Evolutionary conservation across 768 basidiomycete species (phyloP).

Genomic region (Mycena galopus): DNA sequence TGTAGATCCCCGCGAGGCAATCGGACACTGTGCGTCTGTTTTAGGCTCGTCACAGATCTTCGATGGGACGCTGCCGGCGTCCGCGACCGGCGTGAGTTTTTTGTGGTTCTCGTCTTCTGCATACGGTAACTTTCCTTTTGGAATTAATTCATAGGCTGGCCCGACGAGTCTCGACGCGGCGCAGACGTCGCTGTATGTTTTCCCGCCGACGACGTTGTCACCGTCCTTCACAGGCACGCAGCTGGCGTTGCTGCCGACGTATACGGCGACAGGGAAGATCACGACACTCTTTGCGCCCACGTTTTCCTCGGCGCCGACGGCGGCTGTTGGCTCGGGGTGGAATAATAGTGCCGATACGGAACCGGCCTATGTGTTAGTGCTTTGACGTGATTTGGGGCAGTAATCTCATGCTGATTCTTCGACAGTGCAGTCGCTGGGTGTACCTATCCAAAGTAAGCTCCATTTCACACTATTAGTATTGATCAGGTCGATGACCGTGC

Average conservation of each 20-base stretch:
- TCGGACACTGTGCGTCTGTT: slow-evolving; percentile 57
- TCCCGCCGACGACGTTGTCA: slow-evolving; percentile 74
- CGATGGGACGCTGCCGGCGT: slow-evolving; percentile 66
- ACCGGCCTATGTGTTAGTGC: slow-evolving; percentile 64
- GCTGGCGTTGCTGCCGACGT: slow-evolving; percentile 70
- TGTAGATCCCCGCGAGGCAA: slow-evolving; percentile 61
- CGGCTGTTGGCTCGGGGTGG: slow-evolving; percentile 82
- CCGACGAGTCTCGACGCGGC: slow-evolving; percentile 71
- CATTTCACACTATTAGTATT: slow-evolving; percentile 1
- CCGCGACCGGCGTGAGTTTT: slow-evolving; percentile 73
- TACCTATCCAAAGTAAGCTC: slow-evolving; percentile 66
- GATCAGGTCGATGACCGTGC: neutral
- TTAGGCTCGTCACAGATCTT: slow-evolving; percentile 59
- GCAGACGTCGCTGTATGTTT: slow-evolving; percentile 63
- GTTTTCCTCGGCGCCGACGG: slow-evolving; percentile 68
- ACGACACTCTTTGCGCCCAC: slow-evolving; percentile 74
- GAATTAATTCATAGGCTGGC: slow-evolving; percentile 55
- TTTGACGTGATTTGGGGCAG: neutral
- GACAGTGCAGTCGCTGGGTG: slow-evolving; percentile 70
- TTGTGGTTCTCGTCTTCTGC: slow-evolving; percentile 14
- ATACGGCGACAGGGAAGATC: slow-evolving; percentile 77
- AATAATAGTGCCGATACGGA: slow-evolving; percentile 73
- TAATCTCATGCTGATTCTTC: slow-evolving; percentile 15
- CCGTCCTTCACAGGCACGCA: slow-evolving; percentile 67
- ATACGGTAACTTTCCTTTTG: slow-evolving; percentile 7